Percentiles rank a stretch among this genome's conserved stretches.
Conservation (phyloP, 2,329 filamentous ascomycete genomes). For the Didymella exigua region DNA sequence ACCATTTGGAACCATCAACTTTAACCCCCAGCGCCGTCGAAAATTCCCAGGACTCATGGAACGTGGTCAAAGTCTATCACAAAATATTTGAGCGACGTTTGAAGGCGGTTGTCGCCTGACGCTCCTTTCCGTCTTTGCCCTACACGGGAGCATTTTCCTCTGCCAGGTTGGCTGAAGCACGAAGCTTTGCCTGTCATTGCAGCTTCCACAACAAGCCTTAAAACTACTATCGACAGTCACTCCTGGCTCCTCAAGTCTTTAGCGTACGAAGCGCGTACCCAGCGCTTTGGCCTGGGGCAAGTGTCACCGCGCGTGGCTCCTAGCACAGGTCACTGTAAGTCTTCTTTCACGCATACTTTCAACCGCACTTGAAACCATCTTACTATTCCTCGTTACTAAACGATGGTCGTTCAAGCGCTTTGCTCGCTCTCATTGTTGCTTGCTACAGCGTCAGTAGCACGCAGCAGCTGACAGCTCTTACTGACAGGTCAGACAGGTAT, state of each 20-base stretch:
- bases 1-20: conserved; percentile 29
- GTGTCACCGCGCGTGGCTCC: conserved; percentile 24
- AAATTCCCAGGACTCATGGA: conserved; percentile 10
- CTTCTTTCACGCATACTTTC: conserved; percentile 14
- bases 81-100: conserved; percentile 4
- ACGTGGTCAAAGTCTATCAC: background rate
- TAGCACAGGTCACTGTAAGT: conserved; percentile 31
- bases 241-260: background rate
- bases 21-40: conserved; percentile 28
- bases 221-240: background rate
- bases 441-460: background rate
- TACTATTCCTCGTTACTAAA: background rate
- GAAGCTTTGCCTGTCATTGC: conserved; percentile 17
- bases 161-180: conserved; percentile 30
- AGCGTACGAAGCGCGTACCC: background rate
- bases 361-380: background rate
- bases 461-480: conserved; percentile 7
- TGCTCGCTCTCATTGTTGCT: background rate
- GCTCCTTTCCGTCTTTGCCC: conserved; percentile 22
- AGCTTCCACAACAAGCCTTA: conserved; percentile 7
- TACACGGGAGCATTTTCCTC: conserved; percentile 38
- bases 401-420: background rate
- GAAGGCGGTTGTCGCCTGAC: background rate
- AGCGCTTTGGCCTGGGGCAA: conserved; percentile 24
- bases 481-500: conserved; percentile 5